Evolutionary conservation across 805 yeast species (phyloP).

Genomic region (Osmozyma mogii): DNA sequence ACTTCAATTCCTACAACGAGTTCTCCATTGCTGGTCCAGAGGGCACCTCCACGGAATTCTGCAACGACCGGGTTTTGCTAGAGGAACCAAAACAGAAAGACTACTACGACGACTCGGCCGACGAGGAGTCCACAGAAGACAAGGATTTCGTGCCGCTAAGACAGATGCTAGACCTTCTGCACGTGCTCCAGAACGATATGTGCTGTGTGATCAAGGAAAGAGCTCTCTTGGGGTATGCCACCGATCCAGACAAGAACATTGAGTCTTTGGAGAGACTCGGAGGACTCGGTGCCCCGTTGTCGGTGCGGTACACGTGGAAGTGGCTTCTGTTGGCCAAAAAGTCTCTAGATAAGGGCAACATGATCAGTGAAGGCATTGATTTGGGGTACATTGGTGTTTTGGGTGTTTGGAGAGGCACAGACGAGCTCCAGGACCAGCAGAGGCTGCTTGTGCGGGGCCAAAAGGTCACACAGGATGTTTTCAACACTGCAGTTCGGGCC

Average conservation of each 20-base stretch:
- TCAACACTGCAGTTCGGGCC: conserved; percentile 40
- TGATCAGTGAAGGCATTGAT: conserved; percentile 65
- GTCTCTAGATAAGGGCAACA: conserved; percentile 54
- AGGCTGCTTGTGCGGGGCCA: conserved; percentile 19
- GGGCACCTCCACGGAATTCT: conserved; percentile 43
- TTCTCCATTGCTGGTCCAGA: conserved; percentile 51
- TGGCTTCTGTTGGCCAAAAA: conserved; percentile 76
- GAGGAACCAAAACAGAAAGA: conserved; percentile 3
- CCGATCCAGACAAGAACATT: conserved; percentile 58
- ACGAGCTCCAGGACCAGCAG: conserved; percentile 38
- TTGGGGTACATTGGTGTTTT: conserved; percentile 82
- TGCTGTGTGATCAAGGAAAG: conserved; percentile 64
- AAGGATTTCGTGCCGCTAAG: conserved; percentile 22
- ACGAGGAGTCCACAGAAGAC: conserved; percentile 18
- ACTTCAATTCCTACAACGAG: conserved; percentile 64
- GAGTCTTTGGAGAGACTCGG: conserved; percentile 47
- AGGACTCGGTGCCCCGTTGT: conserved; percentile 42
- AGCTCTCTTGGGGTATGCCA: conserved; percentile 66
- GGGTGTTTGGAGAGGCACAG: conserved; percentile 81
- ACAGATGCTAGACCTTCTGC: conserved; percentile 24
- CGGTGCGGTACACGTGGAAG: conserved; percentile 74
- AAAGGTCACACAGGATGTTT: conserved; percentile 32
- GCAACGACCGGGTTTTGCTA: conserved; percentile 17
- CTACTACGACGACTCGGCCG: conserved; percentile 11
- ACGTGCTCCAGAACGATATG: conserved; percentile 62